Conservation (phyloP, 257 asterid genomes). For the Galeopsis tetrahit region DNA sequence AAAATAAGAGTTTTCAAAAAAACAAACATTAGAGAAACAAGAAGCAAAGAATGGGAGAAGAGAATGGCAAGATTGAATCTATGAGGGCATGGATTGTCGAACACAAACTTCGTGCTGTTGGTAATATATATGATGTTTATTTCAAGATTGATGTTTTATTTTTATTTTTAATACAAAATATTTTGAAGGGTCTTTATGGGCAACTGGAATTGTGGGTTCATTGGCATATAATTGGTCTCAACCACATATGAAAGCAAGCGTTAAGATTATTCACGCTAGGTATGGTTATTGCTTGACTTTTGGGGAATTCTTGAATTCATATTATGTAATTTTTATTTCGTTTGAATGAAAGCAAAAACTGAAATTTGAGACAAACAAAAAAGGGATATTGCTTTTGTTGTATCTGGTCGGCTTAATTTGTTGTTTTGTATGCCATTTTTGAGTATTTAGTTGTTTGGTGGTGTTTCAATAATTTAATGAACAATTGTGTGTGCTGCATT, state of each 20-base stretch:
- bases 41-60: slow-evolving; percentile 28
- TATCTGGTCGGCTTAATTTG: not conserved
- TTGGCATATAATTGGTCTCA: slow-evolving; percentile 96
- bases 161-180: not conserved
- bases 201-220: slow-evolving; percentile 86
- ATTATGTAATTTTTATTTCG: not conserved
- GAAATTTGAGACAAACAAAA: not conserved
- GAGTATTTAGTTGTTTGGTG: not conserved
- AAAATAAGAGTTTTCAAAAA: not conserved
- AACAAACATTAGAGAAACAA: too few species aligned
- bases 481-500: not conserved
- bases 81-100: slow-evolving; percentile 84
- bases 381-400: not conserved
- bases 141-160: slow-evolving; percentile 36
- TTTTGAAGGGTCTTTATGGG: slow-evolving; percentile 55
- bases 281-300: not conserved
- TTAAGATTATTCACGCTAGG: slow-evolving; percentile 97
- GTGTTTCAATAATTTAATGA: slow-evolving; percentile 1
- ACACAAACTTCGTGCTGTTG: slow-evolving; percentile 87
- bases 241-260: slow-evolving; percentile 91
- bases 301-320: not conserved
- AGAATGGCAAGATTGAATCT: slow-evolving; percentile 50
- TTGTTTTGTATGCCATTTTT: not conserved
- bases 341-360: not conserved
- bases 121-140: slow-evolving; percentile 32